phyloP scores from a whole-genome alignment of 2,329 filamentous ascomycete genomes.

The Penicillium sp. region DNA sequence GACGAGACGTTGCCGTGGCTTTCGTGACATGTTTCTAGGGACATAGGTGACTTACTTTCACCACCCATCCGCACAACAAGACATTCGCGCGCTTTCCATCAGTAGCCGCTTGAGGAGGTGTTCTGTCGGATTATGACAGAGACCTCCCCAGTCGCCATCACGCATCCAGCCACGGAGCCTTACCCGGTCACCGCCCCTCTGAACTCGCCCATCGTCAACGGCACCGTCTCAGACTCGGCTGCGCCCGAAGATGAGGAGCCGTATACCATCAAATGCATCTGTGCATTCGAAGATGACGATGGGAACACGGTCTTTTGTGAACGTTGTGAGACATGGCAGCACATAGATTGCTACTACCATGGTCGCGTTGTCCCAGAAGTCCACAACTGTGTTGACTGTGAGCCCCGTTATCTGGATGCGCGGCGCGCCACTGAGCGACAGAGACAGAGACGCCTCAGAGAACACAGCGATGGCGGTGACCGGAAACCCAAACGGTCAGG shows the following conservation, averaged over 20 bases:
- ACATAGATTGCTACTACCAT: constrained; percentile 96
- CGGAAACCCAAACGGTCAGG: constrained; percentile 75
- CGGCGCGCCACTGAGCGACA: constrained; percentile 77
- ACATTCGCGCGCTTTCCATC: constrained; percentile 33
- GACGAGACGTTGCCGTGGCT: not conserved
- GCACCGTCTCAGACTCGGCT: constrained; percentile 47
- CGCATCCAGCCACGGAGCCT: constrained; percentile 53
- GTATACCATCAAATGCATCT: constrained; percentile 98
- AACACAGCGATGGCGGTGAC: constrained; percentile 64
- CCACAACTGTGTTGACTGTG: constrained; percentile 89
- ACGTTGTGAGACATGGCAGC: constrained; percentile 95
- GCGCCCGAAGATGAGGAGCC: constrained; percentile 52
- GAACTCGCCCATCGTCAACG: constrained; percentile 49
- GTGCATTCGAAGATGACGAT: constrained; percentile 90
- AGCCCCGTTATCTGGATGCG: constrained; percentile 74
- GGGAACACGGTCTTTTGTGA: constrained; percentile 98
- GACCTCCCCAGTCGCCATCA: constrained; percentile 55
- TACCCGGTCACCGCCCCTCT: constrained; percentile 52
- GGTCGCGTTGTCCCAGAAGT: constrained; percentile 73
- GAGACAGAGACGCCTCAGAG: constrained; percentile 64
- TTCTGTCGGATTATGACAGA: constrained; percentile 61
- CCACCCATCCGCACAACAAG: constrained; percentile 25
- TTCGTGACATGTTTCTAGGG: constrained; percentile 31
- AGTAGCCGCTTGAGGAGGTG: constrained; percentile 46
- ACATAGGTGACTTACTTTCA: constrained; percentile 24